These are phyloP conservation scores for Penicillium samsonianum DNA, from an alignment of 495 filamentous ascomycete genomes.

Conservation along the genomic window DNA sequence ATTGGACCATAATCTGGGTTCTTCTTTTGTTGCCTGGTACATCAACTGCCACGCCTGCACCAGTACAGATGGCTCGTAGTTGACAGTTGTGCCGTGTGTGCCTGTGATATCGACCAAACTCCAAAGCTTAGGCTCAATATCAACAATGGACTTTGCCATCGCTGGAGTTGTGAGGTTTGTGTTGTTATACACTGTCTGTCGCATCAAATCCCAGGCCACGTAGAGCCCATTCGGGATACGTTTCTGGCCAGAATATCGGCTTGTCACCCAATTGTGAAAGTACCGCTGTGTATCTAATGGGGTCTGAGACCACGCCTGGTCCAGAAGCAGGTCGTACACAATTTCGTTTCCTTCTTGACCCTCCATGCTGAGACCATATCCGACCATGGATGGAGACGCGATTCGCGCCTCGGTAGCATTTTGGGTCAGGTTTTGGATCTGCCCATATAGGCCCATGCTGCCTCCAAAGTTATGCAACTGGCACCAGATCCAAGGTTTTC, in stretches of 20 bases:
- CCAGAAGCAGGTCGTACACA: slow-evolving; percentile 52
- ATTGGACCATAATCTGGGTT: slow-evolving; percentile 46
- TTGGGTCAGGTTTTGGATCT: slow-evolving; percentile 50
- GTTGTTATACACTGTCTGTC: slow-evolving; percentile 54
- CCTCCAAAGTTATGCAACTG: slow-evolving; percentile 53
- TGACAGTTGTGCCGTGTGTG: slow-evolving; percentile 44
- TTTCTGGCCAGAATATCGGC: slow-evolving; percentile 42
- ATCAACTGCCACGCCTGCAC: slow-evolving; percentile 46
- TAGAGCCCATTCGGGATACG: slow-evolving; percentile 40
- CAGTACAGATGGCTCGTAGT: slow-evolving; percentile 43
- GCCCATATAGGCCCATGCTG: slow-evolving; percentile 54
- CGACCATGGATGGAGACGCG: slow-evolving; percentile 42
- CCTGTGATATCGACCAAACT: slow-evolving; percentile 41
- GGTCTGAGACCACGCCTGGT: slow-evolving; percentile 49
- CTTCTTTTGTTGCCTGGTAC: slow-evolving; percentile 36
- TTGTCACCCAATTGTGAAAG: slow-evolving; percentile 49
- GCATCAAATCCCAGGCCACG: slow-evolving; percentile 49
- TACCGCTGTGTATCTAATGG: slow-evolving; percentile 49
- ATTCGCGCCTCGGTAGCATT: slow-evolving; percentile 47
- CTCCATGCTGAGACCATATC: slow-evolving; percentile 51
- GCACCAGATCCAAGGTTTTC: slow-evolving; percentile 58
- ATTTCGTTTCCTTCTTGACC: slow-evolving; percentile 60
- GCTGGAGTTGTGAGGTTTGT: slow-evolving; percentile 45
- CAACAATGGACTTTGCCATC: slow-evolving; percentile 51
- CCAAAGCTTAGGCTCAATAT: slow-evolving; percentile 42